Base-by-base conservation (phyloP, 2,329 filamentous ascomycete species). In the Curvularia spicifera region DNA sequence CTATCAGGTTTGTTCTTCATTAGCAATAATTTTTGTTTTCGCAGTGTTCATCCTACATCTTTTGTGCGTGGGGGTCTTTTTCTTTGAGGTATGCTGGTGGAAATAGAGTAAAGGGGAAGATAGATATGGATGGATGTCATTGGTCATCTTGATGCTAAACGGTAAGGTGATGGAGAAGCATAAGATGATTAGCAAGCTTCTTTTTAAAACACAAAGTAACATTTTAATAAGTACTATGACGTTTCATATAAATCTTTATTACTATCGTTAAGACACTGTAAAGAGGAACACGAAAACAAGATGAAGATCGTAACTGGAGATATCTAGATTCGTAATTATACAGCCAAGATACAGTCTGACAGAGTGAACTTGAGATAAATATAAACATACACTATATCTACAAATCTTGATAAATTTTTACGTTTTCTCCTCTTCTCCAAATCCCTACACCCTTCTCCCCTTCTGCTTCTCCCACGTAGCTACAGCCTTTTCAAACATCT, bases 401-500 rank as follows among this genome's bases (percentile, higher is more conserved):
- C 43, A 31, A 4, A 8, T 20, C 26, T n/a, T 12, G 10, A 46
- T 20, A 9, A 45, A 5, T 31, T n/a, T 28, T 2, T 8, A n/a
- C 26, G 26, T 31, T 20, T 44, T 45, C 15, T 20, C 24, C 26
- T 28, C 26, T 28, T 45, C 15, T 10, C 9, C n/a, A 15, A 40
- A 26, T 31, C 5, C n/a, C n/a, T 15, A 59, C 18, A 18, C 58
- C 51, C 67, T 59, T 31, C 55, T 67, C 9, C 53, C 66, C 37
- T 66, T 69, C 0, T 51, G 13, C 13, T 18, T 54, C 28, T 68
- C 57, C 52, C 71, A 82, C 13, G 74, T 75, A 56, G 69, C 55
- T 1, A 81, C 73, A 4, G 81, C 88, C 40, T 84, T 78, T 56
- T 83, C 82, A 75, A 99, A 99, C 79, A 99, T 79, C 58, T 90